Conservation (phyloP, 305 asterid genomes). For the Fraxinus ornus region DNA sequence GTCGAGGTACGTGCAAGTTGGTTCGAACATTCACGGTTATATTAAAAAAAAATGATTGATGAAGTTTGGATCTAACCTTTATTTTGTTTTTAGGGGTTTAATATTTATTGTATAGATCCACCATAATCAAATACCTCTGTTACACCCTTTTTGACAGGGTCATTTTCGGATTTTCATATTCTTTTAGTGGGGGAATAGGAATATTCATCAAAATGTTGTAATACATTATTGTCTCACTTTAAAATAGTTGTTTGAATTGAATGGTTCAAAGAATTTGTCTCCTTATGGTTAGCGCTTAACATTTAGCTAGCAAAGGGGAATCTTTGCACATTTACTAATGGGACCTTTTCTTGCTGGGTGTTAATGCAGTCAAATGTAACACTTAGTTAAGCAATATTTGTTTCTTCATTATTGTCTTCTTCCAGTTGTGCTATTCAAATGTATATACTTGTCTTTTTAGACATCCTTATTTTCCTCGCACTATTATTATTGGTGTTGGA, state of each 20-base stretch:
- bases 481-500: not conserved
- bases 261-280: constrained; percentile 43
- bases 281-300: constrained; percentile 28
- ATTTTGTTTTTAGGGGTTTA: constrained; percentile 3
- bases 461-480: not conserved
- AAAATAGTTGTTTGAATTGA: constrained; percentile 21
- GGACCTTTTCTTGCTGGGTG: constrained; percentile 17
- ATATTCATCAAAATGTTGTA: constrained; percentile 20
- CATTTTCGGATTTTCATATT: constrained; percentile 41
- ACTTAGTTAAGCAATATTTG: not conserved
- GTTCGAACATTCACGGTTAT: no score
- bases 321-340: constrained; percentile 29
- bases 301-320: constrained; percentile 30
- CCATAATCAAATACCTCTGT: constrained; percentile 22
- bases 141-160: constrained; percentile 15
- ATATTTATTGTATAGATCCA: constrained; percentile 13
- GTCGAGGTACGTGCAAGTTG: no score
- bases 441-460: not conserved
- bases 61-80: constrained; percentile 16
- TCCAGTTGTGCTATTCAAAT: constrained; percentile 12
- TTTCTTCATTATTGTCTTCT: not conserved
- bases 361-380: constrained; percentile 12
- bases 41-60: no score
- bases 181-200: constrained; percentile 16
- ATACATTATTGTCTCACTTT: constrained; percentile 23